These are phyloP conservation scores for Coemansia sp. DNA, from an alignment of 192 early-diverging fungal species.

Conservation along the genomic window DNA sequence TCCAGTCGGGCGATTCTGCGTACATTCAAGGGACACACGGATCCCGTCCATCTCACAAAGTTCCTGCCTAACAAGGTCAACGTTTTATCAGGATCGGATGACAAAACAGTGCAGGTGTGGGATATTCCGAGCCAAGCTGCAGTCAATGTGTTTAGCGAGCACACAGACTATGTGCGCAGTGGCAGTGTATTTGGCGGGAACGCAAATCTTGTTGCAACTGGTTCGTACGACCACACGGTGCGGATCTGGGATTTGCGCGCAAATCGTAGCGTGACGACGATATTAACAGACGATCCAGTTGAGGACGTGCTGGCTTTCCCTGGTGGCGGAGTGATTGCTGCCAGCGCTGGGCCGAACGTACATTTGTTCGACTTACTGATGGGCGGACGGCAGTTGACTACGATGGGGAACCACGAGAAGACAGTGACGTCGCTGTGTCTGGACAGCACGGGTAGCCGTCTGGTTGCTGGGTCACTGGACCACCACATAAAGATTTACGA, in stretches of 20 bases:
- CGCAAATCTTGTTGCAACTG: slow-evolving; percentile 76
- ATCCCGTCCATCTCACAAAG: slow-evolving; percentile 75
- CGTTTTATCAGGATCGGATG: slow-evolving; percentile 87
- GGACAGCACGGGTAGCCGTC: slow-evolving; percentile 69
- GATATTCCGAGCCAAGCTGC: slow-evolving; percentile 83
- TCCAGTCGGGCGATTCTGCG: slow-evolving; percentile 67
- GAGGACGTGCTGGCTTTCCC: slow-evolving; percentile 85
- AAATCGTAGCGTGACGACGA: slow-evolving; percentile 68
- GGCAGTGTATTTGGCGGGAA: slow-evolving; percentile 73
- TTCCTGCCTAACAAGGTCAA: slow-evolving; percentile 80
- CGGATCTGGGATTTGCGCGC: slow-evolving; percentile 89
- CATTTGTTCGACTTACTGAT: slow-evolving; percentile 87
- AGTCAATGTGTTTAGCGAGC: slow-evolving; percentile 70
- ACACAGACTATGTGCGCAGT: slow-evolving; percentile 89
- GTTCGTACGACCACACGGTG: slow-evolving; percentile 96
- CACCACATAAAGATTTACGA: slow-evolving; percentile 96
- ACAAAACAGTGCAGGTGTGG: slow-evolving; percentile 90
- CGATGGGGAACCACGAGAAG: slow-evolving; percentile 92
- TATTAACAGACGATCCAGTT: slow-evolving; percentile 84
- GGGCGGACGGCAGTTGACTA: slow-evolving; percentile 74
- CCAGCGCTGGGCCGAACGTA: slow-evolving; percentile 67
- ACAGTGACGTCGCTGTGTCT: slow-evolving; percentile 88
- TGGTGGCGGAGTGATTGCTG: slow-evolving; percentile 73
- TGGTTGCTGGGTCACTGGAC: slow-evolving; percentile 90
- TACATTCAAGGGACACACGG: slow-evolving; percentile 61